These are phyloP conservation scores for Taphrina communis DNA, from an alignment of 1,139 yeast genomes.

Conservation along the genomic window DNA sequence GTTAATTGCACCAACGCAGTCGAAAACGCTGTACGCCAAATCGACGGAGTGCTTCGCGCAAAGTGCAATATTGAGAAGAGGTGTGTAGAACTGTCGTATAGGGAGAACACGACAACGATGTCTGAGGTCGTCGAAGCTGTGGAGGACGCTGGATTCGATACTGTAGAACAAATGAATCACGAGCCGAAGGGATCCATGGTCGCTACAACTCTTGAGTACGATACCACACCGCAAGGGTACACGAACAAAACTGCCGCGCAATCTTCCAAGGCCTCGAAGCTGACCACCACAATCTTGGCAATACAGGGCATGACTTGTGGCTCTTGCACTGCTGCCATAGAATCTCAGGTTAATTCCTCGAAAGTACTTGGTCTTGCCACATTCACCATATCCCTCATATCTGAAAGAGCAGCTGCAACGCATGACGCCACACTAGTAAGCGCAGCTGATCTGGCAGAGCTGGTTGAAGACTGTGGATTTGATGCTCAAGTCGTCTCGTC, in stretches of 20 bases:
- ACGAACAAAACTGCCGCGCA: background rate
- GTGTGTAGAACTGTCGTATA: slow-evolving; percentile 65
- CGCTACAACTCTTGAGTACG: background rate
- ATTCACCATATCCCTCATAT: slow-evolving; percentile 20
- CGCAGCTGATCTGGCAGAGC: slow-evolving; percentile 28
- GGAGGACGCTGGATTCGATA: slow-evolving; percentile 39
- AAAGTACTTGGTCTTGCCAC: slow-evolving; percentile 29
- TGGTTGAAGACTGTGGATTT: slow-evolving; percentile 45
- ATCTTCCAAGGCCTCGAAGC: slow-evolving; percentile 7
- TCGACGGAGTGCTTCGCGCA: slow-evolving; percentile 60
- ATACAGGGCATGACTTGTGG: slow-evolving; percentile 87
- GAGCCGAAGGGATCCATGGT: background rate
- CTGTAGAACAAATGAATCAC: background rate
- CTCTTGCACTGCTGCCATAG: slow-evolving; percentile 72
- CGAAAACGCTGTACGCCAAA: slow-evolving; percentile 58
- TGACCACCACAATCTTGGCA: slow-evolving; percentile 28
- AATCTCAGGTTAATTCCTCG: slow-evolving; percentile 55
- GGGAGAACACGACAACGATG: slow-evolving; percentile 44
- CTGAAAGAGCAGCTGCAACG: slow-evolving; percentile 33
- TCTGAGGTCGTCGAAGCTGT: slow-evolving; percentile 23
- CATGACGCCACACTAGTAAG: slow-evolving; percentile 14
- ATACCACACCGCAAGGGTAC: background rate
- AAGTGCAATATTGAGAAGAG: slow-evolving; percentile 76
- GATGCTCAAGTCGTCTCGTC: slow-evolving; percentile 32
- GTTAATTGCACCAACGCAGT: slow-evolving; percentile 77